Percentiles rank a stretch among this genome's conserved stretches.
Conservation (phyloP, 2,329 filamentous ascomycete genomes). For the Botrytis porri region DNA sequence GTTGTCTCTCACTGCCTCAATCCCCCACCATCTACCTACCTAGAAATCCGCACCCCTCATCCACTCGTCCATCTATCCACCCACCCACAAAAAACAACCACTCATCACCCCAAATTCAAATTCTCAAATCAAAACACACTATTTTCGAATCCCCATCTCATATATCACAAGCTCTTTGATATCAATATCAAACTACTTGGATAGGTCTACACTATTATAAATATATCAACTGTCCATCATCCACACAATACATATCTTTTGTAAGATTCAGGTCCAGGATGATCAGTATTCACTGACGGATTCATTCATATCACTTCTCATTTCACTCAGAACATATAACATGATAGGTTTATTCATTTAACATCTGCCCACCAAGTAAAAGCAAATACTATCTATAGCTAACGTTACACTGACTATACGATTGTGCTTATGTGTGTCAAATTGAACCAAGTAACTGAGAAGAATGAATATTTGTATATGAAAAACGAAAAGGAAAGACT, state of each 20-base stretch:
- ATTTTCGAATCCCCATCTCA: neutral
- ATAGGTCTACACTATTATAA: neutral
- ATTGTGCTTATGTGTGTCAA: too few species aligned
- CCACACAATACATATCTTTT: neutral
- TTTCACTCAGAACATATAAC: neutral
- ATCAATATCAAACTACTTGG: neutral
- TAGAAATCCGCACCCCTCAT: too few species aligned
- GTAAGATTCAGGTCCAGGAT: neutral
- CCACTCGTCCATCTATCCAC: too few species aligned
- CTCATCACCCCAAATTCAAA: neutral
- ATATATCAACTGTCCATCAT: neutral
- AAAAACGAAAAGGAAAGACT: too few species aligned
- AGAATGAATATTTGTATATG: too few species aligned
- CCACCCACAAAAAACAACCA: too few species aligned
- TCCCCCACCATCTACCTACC: too few species aligned
- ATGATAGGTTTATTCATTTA: neutral
- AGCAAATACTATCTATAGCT: too few species aligned
- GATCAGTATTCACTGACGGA: neutral
- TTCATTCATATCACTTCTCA: neutral
- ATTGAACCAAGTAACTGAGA: too few species aligned
- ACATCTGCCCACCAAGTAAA: too few species aligned
- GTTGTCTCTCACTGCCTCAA: too few species aligned
- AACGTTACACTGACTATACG: too few species aligned
- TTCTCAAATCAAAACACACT: neutral
- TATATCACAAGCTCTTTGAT: neutral